Evolutionary conservation across 495 filamentous ascomycete species (phyloP).

Genomic region (Tuber microsphaerosporum): DNA sequence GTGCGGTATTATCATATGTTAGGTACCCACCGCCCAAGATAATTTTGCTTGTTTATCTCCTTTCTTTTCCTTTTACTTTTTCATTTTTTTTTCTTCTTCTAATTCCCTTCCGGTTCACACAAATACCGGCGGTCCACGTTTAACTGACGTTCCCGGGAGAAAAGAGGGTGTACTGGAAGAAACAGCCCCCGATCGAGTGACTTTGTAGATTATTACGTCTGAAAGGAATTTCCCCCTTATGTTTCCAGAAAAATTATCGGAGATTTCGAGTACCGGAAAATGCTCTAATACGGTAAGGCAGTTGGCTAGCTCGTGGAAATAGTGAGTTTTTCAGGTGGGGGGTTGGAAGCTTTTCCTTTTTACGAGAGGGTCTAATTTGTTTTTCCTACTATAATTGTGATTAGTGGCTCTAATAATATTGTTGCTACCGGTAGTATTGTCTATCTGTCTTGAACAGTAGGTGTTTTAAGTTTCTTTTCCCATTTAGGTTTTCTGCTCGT

Average conservation of each 20-base stretch:
- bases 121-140: not conserved
- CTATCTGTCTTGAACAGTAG: too few relatives aligned
- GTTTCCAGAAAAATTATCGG: not conserved
- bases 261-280: not conserved
- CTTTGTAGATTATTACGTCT: not conserved
- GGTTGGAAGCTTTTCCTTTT: too few relatives aligned
- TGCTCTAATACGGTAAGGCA: not conserved
- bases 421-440: too few relatives aligned
- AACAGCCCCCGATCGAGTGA: not conserved
- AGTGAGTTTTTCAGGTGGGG: too few relatives aligned
- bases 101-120: not conserved
- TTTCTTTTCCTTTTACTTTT: not conserved
- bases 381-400: too few relatives aligned
- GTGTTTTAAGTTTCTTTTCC: too few relatives aligned
- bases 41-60: not conserved
- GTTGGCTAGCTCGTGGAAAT: not conserved
- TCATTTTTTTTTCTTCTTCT: not conserved
- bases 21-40: not conserved
- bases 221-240: not conserved
- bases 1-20: not conserved
- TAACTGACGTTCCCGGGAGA: not conserved
- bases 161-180: not conserved
- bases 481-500: too few relatives aligned
- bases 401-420: too few relatives aligned
- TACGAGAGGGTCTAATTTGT: too few relatives aligned